A percentile compares a stretch with the other conserved stretches of the same genome.
Evolutionary conservation across 2,329 filamentous ascomycete genomes (phyloP).

Genomic region (Exophiala aquamarina): DNA sequence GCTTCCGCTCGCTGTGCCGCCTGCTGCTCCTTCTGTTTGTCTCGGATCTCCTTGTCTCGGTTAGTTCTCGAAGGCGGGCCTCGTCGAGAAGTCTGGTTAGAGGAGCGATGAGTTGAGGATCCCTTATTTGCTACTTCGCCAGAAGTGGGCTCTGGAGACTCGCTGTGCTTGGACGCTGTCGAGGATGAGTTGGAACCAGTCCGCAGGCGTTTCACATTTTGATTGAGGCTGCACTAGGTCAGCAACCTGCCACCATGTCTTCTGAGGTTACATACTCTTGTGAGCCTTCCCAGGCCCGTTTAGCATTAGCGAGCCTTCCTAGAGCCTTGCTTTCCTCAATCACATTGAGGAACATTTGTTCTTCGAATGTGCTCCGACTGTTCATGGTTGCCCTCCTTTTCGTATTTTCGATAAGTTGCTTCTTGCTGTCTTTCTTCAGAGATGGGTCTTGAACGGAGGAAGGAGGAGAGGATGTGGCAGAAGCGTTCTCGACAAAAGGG

Average conservation of each 20-base stretch:
- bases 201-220: constrained; percentile 75
- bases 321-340: constrained; percentile 87
- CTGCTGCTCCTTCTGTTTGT: constrained; percentile 67
- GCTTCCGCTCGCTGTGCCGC: constrained; percentile 67
- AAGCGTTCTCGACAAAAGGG: constrained; percentile 55
- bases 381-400: constrained; percentile 97
- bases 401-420: constrained; percentile 57
- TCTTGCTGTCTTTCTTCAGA: constrained; percentile 46
- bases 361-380: constrained; percentile 91
- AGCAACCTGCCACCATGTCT: constrained; percentile 24
- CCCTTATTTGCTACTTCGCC: constrained; percentile 55
- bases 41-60: constrained; percentile 49
- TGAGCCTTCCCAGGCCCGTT: constrained; percentile 84
- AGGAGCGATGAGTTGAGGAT: constrained; percentile 43
- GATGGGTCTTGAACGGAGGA: constrained; percentile 42
- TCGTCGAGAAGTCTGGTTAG: constrained; percentile 53
- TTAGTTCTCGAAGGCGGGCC: constrained; percentile 53
- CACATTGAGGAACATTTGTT: constrained; percentile 78
- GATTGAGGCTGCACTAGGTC: constrained; percentile 59
- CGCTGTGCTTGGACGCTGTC: constrained; percentile 53
- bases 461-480: constrained; percentile 43
- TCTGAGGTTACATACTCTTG: constrained; percentile 72
- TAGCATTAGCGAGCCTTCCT: constrained; percentile 57
- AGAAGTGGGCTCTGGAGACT: constrained; percentile 49
- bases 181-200: constrained; percentile 75